Base-by-base conservation (phyloP, 2,329 filamentous ascomycete species). In the Clonostachys byssicola region DNA sequence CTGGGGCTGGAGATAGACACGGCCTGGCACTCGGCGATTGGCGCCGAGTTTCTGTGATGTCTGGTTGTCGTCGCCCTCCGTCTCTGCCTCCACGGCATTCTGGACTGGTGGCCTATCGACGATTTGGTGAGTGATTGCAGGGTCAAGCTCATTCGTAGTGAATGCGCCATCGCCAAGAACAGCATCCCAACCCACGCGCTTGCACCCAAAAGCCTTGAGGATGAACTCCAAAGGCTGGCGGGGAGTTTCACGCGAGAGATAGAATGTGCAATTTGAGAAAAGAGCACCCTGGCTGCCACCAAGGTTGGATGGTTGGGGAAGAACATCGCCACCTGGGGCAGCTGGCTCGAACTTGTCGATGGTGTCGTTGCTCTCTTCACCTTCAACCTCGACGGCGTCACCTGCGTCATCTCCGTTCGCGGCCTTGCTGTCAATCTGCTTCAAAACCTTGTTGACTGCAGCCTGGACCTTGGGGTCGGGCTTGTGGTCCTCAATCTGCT, bases 1-100 rank as follows among this genome's bases (percentile, higher is more conserved):
- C 65, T 99, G 94, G 17, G 94, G 94, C 72, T 99, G 94, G 47
- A 99, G 73, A 58, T 99, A 99, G 53, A 84, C 90, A 54, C 94
- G 81, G 35, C 92, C 92, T n/a, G 92, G 91, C 51, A 97, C 86
- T 51, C 91, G 83, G 53, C 83, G 83, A 59, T 89, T 87, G 49
- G 67, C 67, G 23, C 64, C 73, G 47, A 83, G 69, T 63, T 77
- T 80, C 63, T 77, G 80, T 43, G 71, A 72, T 52, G 74, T 87
- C 69, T 81, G 81, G 66, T 78, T 85, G 56, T 85, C 82, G 53
- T 80, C 77, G 17, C 65, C 72, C 43, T 74, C 68, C 47, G 76
- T 73, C 43, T 74, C 68, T 47, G 76, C 73, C 34, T 75, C 73
- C 36, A 71, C 68, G 4, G 73, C 70, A 23, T 77, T 78, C 63